These are phyloP conservation scores for Tulasnella sp. DNA, from an alignment of 768 basidiomycete species.

Conservation along the genomic window DNA sequence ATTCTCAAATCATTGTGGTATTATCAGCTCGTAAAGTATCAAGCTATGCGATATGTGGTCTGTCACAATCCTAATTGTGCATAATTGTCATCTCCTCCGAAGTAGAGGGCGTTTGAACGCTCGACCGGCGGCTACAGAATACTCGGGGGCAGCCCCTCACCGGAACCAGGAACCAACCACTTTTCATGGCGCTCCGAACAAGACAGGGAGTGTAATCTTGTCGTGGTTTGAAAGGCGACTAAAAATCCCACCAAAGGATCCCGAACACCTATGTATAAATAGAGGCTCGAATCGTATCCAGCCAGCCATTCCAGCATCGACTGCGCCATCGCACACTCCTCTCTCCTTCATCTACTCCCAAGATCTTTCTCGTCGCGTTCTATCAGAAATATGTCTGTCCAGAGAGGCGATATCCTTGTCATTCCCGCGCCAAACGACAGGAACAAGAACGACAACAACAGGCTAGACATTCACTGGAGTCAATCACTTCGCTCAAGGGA, in stretches of 20 bases:
- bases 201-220: background rate
- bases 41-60: too few relatives aligned
- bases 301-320: background rate
- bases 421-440: background rate
- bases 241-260: background rate
- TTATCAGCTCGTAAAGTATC: too few relatives aligned
- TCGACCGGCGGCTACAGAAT: background rate
- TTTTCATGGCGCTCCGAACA: background rate
- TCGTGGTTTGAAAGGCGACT: background rate
- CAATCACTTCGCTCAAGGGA: background rate
- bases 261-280: background rate
- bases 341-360: background rate
- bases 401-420: background rate
- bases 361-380: background rate
- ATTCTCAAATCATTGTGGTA: too few relatives aligned
- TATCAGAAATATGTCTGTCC: background rate
- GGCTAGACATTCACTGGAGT: background rate
- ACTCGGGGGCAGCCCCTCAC: background rate
- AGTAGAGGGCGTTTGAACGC: background rate
- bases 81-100: background rate
- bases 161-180: background rate
- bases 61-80: background rate
- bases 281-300: background rate
- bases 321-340: background rate
- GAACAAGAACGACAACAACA: background rate